Percentiles rank a stretch among this genome's conserved stretches.
Evolutionary conservation across 2,329 filamentous ascomycete species (phyloP).

Genomic region (Penicillium sp.): DNA sequence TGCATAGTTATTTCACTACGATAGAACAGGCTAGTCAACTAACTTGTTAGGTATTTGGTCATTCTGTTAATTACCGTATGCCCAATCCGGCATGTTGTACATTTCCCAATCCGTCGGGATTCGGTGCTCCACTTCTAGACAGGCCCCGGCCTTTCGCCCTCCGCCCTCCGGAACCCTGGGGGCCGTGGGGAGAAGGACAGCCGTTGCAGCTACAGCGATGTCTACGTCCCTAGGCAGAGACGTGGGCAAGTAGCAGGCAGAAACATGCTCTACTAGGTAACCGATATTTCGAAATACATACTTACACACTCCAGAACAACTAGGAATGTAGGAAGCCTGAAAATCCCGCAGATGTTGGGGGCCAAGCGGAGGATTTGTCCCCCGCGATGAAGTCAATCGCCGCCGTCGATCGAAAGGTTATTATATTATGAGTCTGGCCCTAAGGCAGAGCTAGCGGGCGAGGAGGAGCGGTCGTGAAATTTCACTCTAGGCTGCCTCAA

Average conservation of each 20-base stretch:
- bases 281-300: neutral
- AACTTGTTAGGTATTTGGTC: neutral
- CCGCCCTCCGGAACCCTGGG: neutral
- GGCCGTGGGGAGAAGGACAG: neutral
- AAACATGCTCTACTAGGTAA: neutral
- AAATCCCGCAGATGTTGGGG: constrained; percentile 21
- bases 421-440: constrained; percentile 20
- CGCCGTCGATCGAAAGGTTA: constrained; percentile 24
- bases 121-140: neutral
- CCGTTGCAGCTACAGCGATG: neutral
- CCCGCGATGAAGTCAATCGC: constrained; percentile 15
- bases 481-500: neutral
- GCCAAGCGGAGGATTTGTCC: constrained; percentile 16
- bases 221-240: neutral
- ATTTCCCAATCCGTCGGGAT: constrained; percentile 6
- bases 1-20: neutral
- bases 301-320: neutral
- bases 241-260: neutral
- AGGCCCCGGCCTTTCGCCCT: neutral
- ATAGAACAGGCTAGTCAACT: neutral
- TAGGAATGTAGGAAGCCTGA: constrained; percentile 16
- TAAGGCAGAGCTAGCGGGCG: neutral
- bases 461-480: neutral
- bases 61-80: neutral
- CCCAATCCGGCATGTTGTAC: constrained; percentile 13